Conservation (phyloP, 148 eudicot species). For the Vaccinium vitisidaea region DNA sequence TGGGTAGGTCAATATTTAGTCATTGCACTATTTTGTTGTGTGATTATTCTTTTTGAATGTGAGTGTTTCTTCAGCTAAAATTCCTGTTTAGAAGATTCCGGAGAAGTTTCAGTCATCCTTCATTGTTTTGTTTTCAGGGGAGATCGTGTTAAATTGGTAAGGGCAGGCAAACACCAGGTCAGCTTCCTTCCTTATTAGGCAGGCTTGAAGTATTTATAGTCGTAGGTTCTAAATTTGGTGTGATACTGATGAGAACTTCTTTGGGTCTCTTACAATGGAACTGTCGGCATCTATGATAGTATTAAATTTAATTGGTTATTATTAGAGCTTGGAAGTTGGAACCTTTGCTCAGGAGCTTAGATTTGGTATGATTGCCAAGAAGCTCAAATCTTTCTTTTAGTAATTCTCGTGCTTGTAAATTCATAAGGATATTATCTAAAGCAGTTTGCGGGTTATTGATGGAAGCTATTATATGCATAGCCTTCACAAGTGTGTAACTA, state of each 20-base stretch:
- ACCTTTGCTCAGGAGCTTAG: slow-evolving; percentile 3
- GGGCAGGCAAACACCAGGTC: slow-evolving; percentile 97
- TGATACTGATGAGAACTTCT: background rate
- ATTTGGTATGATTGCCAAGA: background rate
- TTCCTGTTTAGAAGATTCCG: background rate
- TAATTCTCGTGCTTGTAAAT: background rate
- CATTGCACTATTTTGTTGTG: background rate
- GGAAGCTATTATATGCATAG: background rate
- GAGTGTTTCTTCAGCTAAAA: background rate
- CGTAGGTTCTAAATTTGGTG: background rate
- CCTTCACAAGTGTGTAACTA: background rate
- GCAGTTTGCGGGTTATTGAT: background rate
- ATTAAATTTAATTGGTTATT: background rate
- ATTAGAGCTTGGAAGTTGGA: slow-evolving; percentile 2
- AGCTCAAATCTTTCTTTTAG: background rate
- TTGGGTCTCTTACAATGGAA: background rate
- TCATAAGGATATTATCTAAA: background rate
- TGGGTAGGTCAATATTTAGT: slow-evolving; percentile 49
- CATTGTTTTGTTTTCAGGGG: slow-evolving; percentile 52
- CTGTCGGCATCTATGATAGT: background rate
- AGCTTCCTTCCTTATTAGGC: slow-evolving; percentile 18
- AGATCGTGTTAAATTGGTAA: slow-evolving; percentile 77
- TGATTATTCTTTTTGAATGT: background rate
- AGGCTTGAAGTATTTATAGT: background rate
- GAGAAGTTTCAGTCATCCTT: slow-evolving; percentile 11